Percentiles rank a stretch among this genome's conserved stretches.
Conservation (phyloP, 768 basidiomycete genomes). For the Tricholoma matsutake region DNA sequence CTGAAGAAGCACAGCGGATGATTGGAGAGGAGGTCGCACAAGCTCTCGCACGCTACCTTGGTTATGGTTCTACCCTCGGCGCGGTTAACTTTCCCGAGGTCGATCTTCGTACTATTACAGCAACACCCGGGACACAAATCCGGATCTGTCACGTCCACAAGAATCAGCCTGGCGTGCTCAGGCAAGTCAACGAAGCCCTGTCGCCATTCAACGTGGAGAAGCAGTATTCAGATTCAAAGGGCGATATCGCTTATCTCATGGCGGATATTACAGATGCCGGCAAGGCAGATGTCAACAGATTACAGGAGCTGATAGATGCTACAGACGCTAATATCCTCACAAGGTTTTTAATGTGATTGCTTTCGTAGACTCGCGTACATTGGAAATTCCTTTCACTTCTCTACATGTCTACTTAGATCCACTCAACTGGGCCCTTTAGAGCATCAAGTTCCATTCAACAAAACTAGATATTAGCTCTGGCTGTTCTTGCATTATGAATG, state of each 20-base stretch:
- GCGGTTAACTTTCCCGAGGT: constrained; percentile 99
- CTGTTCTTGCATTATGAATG: constrained; percentile 21
- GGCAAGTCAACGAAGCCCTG: constrained; percentile 90
- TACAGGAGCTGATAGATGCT: constrained; percentile 74
- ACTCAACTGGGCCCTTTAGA: constrained; percentile 47
- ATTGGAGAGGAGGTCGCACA: constrained; percentile 94
- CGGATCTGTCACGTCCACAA: constrained; percentile 94
- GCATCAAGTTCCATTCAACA: constrained; percentile 1
- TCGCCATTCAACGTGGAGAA: constrained; percentile 98
- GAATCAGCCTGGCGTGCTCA: constrained; percentile 94
- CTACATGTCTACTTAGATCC: constrained; percentile 27
- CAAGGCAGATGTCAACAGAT: constrained; percentile 68
- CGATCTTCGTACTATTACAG: constrained; percentile 87
- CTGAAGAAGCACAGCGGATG: constrained; percentile 97
- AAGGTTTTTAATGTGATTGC: constrained; percentile 63
- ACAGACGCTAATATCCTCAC: constrained; percentile 90
- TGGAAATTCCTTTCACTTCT: constrained; percentile 7
- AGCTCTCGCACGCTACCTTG: constrained; percentile 84
- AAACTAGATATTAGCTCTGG: constrained; percentile 21
- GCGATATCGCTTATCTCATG: constrained; percentile 91
- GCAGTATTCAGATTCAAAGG: constrained; percentile 98
- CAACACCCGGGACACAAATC: constrained; percentile 75
- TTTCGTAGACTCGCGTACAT: constrained; percentile 15
- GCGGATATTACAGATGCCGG: constrained; percentile 95
- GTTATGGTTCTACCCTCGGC: constrained; percentile 85